Evolutionary conservation across 2,329 filamentous ascomycete species (phyloP), one percentile per base, ranked within the genome.

Genomic region (Clonostachys chloroleuca): DNA sequence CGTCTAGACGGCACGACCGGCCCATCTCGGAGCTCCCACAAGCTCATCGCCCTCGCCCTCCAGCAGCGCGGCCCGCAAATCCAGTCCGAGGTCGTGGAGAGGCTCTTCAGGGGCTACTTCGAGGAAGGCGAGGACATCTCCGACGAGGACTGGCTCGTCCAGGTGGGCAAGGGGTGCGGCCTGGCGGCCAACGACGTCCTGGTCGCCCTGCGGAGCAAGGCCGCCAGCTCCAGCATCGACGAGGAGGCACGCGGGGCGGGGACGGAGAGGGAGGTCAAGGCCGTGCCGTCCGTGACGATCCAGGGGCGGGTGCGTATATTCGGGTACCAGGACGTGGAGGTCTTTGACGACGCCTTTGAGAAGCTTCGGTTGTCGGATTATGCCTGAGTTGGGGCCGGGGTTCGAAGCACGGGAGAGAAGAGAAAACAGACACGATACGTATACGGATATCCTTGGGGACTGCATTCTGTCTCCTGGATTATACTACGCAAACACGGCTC

Each of bases 201-300:
- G 8, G 46, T 49, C 4, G 59, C 58, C 34, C 57, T 74, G 10
- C 52, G 51, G 17, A 58, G 61, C 35, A 58, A 61, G 30, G 56
- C 58, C 18, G 51, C 53, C 14, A 63, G 54, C 3, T 46, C 52
- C 12, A 43, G 50, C 9, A 54, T 69, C 13, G 64, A 70, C 49
- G 54, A 54, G 8, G 59, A 65, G 48, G 62, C 61, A 2, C 46
- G 56, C 40, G 51, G 42, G 8, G 63, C 65, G 4, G 55, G 51
- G 40, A 55, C 55, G 20, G 51, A 55, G 12, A 52, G 56, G 5
- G 64, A 63, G 7, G 66, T 92, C 46, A 73, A 72, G 48, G 87
- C 87, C 1, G 87, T 92, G 54, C 87, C 88, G 14, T 83, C 86
- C 55, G 89, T 89, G 57, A 83, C 82, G 3, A 75, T 92, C 44